Percentiles rank a stretch among this genome's conserved stretches.
These are phyloP conservation scores for Blastobotrys aristatus DNA, from an alignment of 1,139 yeast species.

Conservation along the genomic window DNA sequence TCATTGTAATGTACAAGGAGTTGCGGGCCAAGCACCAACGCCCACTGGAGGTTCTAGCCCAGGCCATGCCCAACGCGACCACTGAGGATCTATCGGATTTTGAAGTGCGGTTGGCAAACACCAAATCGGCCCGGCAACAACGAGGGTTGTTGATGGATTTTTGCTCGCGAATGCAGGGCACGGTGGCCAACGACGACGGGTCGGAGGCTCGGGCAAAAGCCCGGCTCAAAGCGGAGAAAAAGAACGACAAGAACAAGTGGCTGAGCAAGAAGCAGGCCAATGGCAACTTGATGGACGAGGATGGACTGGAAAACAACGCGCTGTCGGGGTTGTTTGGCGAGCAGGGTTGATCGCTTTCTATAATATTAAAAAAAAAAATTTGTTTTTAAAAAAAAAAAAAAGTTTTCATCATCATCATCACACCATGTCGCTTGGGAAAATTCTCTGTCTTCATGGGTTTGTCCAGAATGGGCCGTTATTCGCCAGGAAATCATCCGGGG, in stretches of 20 bases:
- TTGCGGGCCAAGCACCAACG: constrained; percentile 53
- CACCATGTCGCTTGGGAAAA: constrained; percentile 17
- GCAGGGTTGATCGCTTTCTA: no score
- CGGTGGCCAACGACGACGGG: constrained; percentile 22
- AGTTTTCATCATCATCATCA: constrained; percentile 1
- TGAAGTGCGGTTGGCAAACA: constrained; percentile 55
- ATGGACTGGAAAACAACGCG: constrained; percentile 18
- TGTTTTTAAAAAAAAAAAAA: neutral
- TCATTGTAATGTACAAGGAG: constrained; percentile 73
- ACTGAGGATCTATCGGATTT: constrained; percentile 36
- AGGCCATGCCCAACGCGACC: constrained; percentile 39
- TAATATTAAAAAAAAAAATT: neutral
- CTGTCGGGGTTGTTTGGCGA: constrained; percentile 21
- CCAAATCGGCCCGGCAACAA: constrained; percentile 67
- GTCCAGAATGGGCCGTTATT: constrained; percentile 64
- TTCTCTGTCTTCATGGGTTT: constrained; percentile 54
- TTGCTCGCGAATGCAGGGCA: constrained; percentile 39
- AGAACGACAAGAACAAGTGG: constrained; percentile 20
- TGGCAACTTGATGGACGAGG: constrained; percentile 57
- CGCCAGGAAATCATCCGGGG: constrained; percentile 73
- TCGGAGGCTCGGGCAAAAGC: constrained; percentile 38
- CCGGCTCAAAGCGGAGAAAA: constrained; percentile 37
- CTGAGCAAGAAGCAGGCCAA: constrained; percentile 43
- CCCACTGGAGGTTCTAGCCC: constrained; percentile 38
- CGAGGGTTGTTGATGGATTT: constrained; percentile 68